Base-by-base conservation (phyloP, 768 basidiomycete genomes). In the Boletus reticulatus region DNA sequence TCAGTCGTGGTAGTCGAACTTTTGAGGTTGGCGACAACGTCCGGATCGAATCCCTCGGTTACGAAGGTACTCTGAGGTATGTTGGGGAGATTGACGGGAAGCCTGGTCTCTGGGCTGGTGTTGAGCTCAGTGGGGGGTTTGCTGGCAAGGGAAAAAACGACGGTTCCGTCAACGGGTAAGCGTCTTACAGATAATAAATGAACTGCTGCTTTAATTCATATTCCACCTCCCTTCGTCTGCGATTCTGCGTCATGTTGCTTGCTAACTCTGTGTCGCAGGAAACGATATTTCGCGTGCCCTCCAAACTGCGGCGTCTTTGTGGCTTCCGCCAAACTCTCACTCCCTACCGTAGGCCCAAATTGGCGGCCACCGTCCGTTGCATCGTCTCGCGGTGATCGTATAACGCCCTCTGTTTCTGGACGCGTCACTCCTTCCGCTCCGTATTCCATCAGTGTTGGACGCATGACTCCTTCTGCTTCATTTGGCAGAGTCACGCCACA, bases 131-230 rank as follows among this genome's bases (percentile, higher is more conserved):
- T 62, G 88, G 87, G 36, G 90, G 91, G 7, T 96, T 94, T 67
- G 72, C 80, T 17, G 94, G 96, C 19, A 91, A 89, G 70, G 96
- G 96, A 1, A 99, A 98, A 76, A 99, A 99, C 64, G 84, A 98
- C 63, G 96, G 96, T 34, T 82, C 84, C 43, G 94, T 96, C 6
- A 80, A 77, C 58, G 92, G 92, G 95, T 97, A 67, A 77, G 92
- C 80, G 14, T 54, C 42, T 46, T 42, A 24, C 22, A 14, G 31
- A 43, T 38, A 27, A 24, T 31, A n/a, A 22, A 14, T 11, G 29
- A 45, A n/a, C 16, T 31, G 19, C 6, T 32, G 9, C 43, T 17
- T 45, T 64, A 12, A 50, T 31, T 27, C 19, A 1, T 19, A 5
- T 48, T 22, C 4, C 39, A 32, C 43, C 22, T 39, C 34, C 47